A percentile compares a stretch with the other conserved stretches of the same genome.
phyloP scores from a whole-genome alignment of 176 grass and related monocot genomes.

The Oryza coarctata region DNA sequence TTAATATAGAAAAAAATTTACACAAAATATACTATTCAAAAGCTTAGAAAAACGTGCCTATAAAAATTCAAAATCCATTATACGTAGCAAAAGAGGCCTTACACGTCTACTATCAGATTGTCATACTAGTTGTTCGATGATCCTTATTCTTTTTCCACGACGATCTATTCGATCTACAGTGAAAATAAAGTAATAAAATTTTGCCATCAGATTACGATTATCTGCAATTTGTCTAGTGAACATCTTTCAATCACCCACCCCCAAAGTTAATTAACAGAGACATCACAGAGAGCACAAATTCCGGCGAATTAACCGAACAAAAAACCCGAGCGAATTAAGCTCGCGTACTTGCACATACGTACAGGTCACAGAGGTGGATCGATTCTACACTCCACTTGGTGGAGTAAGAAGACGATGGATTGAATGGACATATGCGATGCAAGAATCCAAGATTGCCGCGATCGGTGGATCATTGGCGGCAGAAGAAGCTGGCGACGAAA shows the following conservation, averaged over 20 bases:
- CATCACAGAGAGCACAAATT: background rate
- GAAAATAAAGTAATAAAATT: background rate
- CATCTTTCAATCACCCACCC: background rate
- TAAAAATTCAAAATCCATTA: too few species aligned
- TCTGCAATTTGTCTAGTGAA: background rate
- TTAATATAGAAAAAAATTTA: too few species aligned
- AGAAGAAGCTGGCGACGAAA: background rate
- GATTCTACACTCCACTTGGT: constrained; percentile 16
- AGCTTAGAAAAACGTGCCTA: too few species aligned
- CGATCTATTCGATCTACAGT: background rate
- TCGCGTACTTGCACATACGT: background rate
- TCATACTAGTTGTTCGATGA: background rate
- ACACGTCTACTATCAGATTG: background rate
- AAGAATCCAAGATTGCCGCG: constrained; percentile 22
- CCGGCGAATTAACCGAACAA: background rate
- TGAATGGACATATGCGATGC: background rate
- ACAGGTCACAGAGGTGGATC: background rate
- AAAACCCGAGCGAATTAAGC: background rate
- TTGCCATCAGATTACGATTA: background rate
- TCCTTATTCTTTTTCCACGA: background rate
- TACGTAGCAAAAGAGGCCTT: too few species aligned
- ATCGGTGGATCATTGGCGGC: constrained; percentile 5
- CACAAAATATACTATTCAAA: too few species aligned
- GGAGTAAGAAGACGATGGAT: background rate
- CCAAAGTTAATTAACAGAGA: too few species aligned